Evolutionary conservation across 2,329 filamentous ascomycete species (phyloP), one percentile per base, ranked within the genome.

Genomic region (Penicillium sp.): DNA sequence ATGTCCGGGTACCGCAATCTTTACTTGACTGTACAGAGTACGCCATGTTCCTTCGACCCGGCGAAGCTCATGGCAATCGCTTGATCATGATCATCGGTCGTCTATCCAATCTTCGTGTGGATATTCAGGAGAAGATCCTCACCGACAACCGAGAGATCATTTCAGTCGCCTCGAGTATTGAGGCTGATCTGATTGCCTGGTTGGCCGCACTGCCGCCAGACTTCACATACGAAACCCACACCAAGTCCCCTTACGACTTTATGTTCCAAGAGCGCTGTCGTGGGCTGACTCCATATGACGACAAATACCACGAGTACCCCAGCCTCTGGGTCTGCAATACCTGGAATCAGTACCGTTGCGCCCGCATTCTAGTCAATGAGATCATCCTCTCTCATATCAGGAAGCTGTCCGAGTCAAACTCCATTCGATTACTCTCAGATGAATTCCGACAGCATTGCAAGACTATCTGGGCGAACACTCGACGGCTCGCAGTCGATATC

Each of bases 331-430:
- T 81, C 19, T 84, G 82, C 9, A 80, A 83, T 26, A 79, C 85
- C 44, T 88, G 84, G 84, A 86, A 85, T 62, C 83, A 88, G 65
- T 87, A 84, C 66, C 84, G 87, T 26, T 87, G 85, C 80, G 80
- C 81, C 7, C 82, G 85, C n/a, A 82, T 87, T 26, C 73, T 88
- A 10, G 70, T 82, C 17, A 83, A 81, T 68, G 81, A 86, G 63
- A 77, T 80, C 45, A 80, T 88, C 13, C 72, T 76, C 2, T 68
- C 64, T 17, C 73, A 68, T 15, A 68, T 77, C 28, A 62, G 67
- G 12, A 64, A 69, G 55, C 63, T 77, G 7, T 70, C 70, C 5
- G 56, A 66, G 28, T 63, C 62, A 6, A 68, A 69, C 17, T 64
- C 70, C 4, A 56, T 62, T 4, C 58, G 59, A 35, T 63, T 64